These are phyloP conservation scores for Arctium minus DNA, from an alignment of 129 eudicot species.

Conservation along the genomic window DNA sequence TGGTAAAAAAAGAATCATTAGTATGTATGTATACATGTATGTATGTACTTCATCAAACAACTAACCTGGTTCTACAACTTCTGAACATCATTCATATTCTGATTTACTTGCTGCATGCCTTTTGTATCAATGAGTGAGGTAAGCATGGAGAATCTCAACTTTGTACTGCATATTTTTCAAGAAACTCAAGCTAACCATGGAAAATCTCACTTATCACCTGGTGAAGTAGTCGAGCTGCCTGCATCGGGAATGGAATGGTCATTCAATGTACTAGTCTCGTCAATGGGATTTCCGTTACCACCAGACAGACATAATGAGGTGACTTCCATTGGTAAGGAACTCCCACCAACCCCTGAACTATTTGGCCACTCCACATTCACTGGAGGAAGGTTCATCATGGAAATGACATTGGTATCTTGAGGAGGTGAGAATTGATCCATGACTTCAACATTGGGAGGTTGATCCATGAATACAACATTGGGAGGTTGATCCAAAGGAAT, in stretches of 20 bases:
- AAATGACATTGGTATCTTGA: not conserved
- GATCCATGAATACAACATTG: constrained; percentile 8
- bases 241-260: not conserved
- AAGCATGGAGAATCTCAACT: not conserved
- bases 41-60: not conserved
- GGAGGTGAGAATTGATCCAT: constrained; percentile 18
- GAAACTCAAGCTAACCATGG: not conserved
- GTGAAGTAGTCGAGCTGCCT: constrained; percentile 1
- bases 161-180: not conserved
- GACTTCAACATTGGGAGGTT: constrained; percentile 18
- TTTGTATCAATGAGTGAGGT: not conserved
- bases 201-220: constrained; percentile 11
- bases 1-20: not conserved
- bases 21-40: not conserved
- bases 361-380: constrained; percentile 15
- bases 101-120: not conserved
- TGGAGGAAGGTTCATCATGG: not conserved
- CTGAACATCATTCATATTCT: not conserved
- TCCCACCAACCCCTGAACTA: constrained; percentile 10
- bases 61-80: not conserved
- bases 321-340: not conserved
- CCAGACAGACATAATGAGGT: not conserved
- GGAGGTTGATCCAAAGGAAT: constrained; percentile 22
- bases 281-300: not conserved
- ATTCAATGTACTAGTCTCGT: not conserved